Evolutionary conservation across 768 basidiomycete genomes (phyloP).

Genomic region (Tricholomella constricta): DNA sequence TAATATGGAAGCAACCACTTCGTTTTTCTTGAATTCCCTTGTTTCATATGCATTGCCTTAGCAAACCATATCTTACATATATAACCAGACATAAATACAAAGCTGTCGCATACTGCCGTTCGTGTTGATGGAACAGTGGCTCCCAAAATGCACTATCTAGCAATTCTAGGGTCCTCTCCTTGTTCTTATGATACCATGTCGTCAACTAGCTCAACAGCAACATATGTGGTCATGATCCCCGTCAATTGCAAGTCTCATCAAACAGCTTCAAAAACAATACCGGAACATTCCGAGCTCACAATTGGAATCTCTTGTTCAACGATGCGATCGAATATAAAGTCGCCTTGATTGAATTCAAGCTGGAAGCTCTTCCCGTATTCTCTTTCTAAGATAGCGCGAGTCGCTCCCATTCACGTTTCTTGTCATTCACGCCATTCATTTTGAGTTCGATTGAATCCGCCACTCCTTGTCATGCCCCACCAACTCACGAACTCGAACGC

Average conservation of each 20-base stretch:
- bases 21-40: too few species aligned
- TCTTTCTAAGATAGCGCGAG: constrained; percentile 33
- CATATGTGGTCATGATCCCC: too few species aligned
- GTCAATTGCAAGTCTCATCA: not conserved
- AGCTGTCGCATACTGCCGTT: too few species aligned
- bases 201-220: too few species aligned
- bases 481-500: constrained; percentile 19
- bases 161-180: too few species aligned
- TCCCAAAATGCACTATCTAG: too few species aligned
- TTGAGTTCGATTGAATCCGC: constrained; percentile 12
- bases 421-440: constrained; percentile 20
- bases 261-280: constrained; percentile 37
- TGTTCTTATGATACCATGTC: too few species aligned
- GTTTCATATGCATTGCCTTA: too few species aligned
- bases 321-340: constrained; percentile 12
- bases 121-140: too few species aligned
- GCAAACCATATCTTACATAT: too few species aligned
- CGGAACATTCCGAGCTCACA: constrained; percentile 32
- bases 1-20: too few species aligned
- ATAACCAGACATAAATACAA: too few species aligned
- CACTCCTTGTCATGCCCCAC: constrained; percentile 30
- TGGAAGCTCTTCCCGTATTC: not conserved
- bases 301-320: constrained; percentile 27
- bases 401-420: constrained; percentile 26
- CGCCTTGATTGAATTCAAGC: constrained; percentile 2